Conservation (phyloP, 371 early-diverging fungal genomes). For the Mucor piriformis region DNA sequence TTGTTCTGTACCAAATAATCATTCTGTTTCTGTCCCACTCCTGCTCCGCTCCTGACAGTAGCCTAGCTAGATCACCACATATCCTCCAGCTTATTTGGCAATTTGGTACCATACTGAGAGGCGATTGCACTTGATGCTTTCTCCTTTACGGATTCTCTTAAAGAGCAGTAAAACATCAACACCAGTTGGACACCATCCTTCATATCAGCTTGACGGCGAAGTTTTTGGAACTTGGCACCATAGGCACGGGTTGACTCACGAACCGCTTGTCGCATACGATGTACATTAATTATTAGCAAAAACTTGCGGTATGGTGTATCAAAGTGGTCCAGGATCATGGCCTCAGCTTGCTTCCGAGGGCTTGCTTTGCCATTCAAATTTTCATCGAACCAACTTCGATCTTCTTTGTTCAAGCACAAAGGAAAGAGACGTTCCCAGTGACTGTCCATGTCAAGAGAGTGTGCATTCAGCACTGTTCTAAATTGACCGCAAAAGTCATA, state of each 20-base stretch:
- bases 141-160: no score
- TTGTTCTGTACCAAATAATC: no score
- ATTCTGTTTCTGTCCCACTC: no score
- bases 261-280: no score
- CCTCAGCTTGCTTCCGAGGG: not conserved
- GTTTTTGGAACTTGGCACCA: not conserved
- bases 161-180: not conserved
- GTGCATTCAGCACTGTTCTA: not conserved
- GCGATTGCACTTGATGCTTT: no score
- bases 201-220: not conserved
- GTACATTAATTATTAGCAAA: not conserved
- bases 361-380: not conserved
- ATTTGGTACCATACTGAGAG: no score
- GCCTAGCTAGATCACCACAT: no score
- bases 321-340: not conserved
- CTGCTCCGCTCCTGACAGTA: no score
- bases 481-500: not conserved
- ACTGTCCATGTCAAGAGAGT: not conserved
- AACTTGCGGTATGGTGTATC: constrained; percentile 10
- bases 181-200: not conserved
- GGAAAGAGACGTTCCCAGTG: constrained; percentile 9
- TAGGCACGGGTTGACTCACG: not conserved
- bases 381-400: constrained; percentile 7
- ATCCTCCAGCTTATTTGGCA: no score
- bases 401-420: not conserved